phyloP scores from a whole-genome alignment of 345 rosid genomes.

The Crucihimalaya himalaica region DNA sequence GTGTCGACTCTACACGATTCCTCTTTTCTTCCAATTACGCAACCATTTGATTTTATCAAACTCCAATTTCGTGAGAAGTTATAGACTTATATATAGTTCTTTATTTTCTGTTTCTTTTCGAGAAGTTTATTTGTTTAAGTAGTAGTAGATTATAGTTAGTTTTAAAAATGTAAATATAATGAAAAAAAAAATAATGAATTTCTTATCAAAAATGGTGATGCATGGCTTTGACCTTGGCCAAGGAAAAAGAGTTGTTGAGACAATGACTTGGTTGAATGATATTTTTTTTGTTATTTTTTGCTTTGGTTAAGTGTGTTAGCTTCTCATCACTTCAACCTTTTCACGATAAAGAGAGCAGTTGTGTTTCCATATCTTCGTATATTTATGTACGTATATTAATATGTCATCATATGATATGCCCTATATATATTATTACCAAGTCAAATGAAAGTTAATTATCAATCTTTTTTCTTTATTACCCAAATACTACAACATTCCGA shows the following conservation, averaged over 20 bases:
- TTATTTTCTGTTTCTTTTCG: not conserved
- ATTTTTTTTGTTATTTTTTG: not conserved
- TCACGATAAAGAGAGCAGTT: constrained; percentile 40
- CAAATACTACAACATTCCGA: not conserved
- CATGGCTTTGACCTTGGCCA: constrained; percentile 42
- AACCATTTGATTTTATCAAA: constrained; percentile 14
- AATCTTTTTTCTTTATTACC: not conserved
- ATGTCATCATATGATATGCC: not conserved
- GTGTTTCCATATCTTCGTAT: constrained; percentile 30
- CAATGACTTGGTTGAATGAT: constrained; percentile 36
- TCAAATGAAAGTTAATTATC: not conserved
- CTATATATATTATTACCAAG: constrained; percentile 11
- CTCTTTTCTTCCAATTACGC: not conserved
- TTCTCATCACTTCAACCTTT: constrained; percentile 39
- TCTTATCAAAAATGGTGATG: constrained; percentile 12
- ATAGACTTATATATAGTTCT: too few species aligned
- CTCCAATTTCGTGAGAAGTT: not conserved
- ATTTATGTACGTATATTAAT: not conserved
- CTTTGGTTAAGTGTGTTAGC: constrained; percentile 37
- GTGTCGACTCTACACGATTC: constrained; percentile 25
- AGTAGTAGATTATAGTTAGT: not conserved
- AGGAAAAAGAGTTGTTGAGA: constrained; percentile 39
- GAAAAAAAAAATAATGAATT: not conserved
- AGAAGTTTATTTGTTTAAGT: constrained; percentile 14
- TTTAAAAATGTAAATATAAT: not conserved